Conservation (phyloP, 805 yeast species). For the Lipomyces oligophaga region DNA sequence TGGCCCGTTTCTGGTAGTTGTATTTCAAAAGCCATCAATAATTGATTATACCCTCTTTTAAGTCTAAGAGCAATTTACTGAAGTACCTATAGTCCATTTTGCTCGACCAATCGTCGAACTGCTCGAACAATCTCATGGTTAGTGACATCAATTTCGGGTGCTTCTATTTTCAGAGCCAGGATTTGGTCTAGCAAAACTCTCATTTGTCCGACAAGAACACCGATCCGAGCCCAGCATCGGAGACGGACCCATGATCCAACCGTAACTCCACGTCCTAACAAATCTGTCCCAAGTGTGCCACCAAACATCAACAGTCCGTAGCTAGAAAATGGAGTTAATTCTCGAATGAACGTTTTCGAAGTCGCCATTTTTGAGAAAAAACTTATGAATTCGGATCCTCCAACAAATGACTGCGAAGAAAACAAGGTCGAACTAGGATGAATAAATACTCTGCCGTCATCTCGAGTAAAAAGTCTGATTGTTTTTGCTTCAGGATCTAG, state of each 20-base stretch:
- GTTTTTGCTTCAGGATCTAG: slow-evolving; percentile 76
- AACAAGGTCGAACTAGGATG: slow-evolving; percentile 85
- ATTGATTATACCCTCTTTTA: neutral
- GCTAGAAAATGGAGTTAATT: slow-evolving; percentile 74
- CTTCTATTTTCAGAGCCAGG: slow-evolving; percentile 56
- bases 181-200: slow-evolving; percentile 63
- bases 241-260: slow-evolving; percentile 88
- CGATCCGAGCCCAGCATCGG: slow-evolving; percentile 91
- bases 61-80: neutral
- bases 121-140: slow-evolving; percentile 33
- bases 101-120: slow-evolving; percentile 36
- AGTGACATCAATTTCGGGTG: slow-evolving; percentile 40
- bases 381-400: slow-evolving; percentile 49
- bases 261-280: slow-evolving; percentile 73
- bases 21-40: no score
- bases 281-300: slow-evolving; percentile 52
- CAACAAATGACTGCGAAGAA: slow-evolving; percentile 43
- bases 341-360: slow-evolving; percentile 64
- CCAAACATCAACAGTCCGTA: slow-evolving; percentile 77
- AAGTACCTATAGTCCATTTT: slow-evolving; percentile 32
- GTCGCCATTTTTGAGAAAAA: slow-evolving; percentile 60
- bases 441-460: slow-evolving; percentile 59
- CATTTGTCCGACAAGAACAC: slow-evolving; percentile 71
- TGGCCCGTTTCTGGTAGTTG: no score
- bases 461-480: slow-evolving; percentile 66